Conservation (phyloP, 306 rosid species). For the Pyrus communis region DNA sequence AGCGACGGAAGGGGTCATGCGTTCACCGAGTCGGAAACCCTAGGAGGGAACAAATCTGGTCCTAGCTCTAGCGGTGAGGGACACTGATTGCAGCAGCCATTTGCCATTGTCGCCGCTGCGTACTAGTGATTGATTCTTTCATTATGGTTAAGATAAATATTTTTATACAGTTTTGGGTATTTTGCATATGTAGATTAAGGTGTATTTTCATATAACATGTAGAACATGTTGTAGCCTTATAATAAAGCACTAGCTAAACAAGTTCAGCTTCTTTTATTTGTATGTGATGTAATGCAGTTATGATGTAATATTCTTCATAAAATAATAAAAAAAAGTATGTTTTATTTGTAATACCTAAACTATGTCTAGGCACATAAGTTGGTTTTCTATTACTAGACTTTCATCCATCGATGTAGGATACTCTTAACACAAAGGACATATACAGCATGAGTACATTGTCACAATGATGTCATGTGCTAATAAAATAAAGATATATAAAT, state of each 20-base stretch:
- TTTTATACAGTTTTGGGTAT: neutral
- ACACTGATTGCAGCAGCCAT: neutral
- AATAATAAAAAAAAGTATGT: neutral
- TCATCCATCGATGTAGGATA: neutral
- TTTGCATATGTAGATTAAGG: neutral
- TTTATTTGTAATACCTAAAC: neutral
- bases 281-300: neutral
- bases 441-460: accelerated
- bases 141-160: too few relatives aligned
- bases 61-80: constrained; percentile 19
- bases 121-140: neutral
- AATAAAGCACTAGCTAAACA: neutral
- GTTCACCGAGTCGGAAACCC: constrained; percentile 10
- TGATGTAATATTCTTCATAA: neutral
- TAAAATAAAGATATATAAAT: too few relatives aligned
- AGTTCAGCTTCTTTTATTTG: neutral
- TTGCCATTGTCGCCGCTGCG: neutral
- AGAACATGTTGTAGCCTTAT: neutral
- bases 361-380: neutral
- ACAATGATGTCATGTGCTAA: too few relatives aligned
- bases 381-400: neutral
- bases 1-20: constrained; percentile 15
- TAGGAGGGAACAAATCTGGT: constrained; percentile 25
- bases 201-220: too few relatives aligned
- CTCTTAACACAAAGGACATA: too few relatives aligned